These are phyloP conservation scores for Chlamydomonas asymmetrica DNA, from an alignment of 139 green algal genomes.

Conservation along the genomic window DNA sequence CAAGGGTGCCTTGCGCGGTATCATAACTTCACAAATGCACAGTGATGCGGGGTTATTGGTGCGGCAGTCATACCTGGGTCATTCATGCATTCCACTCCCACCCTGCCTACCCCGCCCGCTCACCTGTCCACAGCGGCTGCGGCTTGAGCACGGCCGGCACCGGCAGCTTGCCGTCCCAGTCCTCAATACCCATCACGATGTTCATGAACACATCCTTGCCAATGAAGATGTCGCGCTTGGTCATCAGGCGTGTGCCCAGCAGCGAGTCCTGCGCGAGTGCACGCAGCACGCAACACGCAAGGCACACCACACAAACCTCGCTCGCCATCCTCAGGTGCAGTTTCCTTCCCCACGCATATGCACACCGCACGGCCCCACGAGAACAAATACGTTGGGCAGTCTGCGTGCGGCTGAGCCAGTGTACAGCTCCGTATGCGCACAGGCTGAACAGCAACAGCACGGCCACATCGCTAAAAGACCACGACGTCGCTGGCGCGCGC, in stretches of 20 bases:
- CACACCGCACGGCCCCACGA: too few relatives aligned
- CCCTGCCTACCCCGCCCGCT: conserved; percentile 68
- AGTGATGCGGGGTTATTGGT: too few relatives aligned
- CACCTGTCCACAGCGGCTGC: conserved; percentile 94
- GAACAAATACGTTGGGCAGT: too few relatives aligned
- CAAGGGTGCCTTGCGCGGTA: too few relatives aligned
- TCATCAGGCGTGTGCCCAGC: conserved; percentile 92
- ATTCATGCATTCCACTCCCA: not conserved
- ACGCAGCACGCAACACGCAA: conserved; percentile 29
- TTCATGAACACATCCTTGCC: conserved; percentile 96
- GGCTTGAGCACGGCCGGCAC: conserved; percentile 94
- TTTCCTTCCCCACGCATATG: too few relatives aligned
- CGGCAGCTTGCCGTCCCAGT: conserved; percentile 92
- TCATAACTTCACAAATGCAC: too few relatives aligned
- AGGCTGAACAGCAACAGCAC: too few relatives aligned
- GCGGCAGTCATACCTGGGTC: too few relatives aligned
- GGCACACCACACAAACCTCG: not conserved
- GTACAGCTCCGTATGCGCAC: too few relatives aligned
- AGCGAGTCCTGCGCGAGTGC: conserved; percentile 98
- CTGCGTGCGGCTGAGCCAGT: too few relatives aligned
- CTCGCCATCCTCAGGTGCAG: too few relatives aligned
- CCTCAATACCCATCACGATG: conserved; percentile 86
- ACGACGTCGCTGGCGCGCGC: not conserved
- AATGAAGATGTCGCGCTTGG: conserved; percentile 98
- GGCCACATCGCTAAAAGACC: too few relatives aligned